Percentiles rank a stretch among this genome's conserved stretches.
Evolutionary conservation across 1,284 basidiomycete species (phyloP).

Genomic region (Bjerkandera adusta): DNA sequence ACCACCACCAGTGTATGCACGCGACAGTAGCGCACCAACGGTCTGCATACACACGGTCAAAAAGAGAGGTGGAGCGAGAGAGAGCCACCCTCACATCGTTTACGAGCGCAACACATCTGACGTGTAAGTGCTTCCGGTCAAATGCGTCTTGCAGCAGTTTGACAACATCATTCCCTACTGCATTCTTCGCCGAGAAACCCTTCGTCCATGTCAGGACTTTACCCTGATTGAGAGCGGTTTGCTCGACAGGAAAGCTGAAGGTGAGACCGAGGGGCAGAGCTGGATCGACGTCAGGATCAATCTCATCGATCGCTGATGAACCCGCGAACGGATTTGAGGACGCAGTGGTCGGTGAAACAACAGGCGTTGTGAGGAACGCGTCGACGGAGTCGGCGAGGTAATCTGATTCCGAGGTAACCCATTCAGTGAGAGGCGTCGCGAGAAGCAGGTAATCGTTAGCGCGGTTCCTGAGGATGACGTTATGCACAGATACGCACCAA

Average conservation of each 20-base stretch:
- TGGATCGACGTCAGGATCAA: slow-evolving; percentile 26
- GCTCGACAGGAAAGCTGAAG: slow-evolving; percentile 97
- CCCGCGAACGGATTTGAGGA: slow-evolving; percentile 18
- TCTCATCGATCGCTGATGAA: slow-evolving; percentile 16
- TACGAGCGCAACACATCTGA: slow-evolving; percentile 91
- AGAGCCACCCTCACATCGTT: slow-evolving; percentile 78
- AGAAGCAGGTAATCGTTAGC: no score
- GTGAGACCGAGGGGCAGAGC: slow-evolving; percentile 86
- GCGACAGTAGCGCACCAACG: slow-evolving; percentile 90
- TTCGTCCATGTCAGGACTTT: slow-evolving; percentile 97
- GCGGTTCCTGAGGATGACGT: no score
- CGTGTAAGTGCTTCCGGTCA: slow-evolving; percentile 91
- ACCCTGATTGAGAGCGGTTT: slow-evolving; percentile 88
- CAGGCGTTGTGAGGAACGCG: slow-evolving; percentile 79
- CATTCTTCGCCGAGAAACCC: slow-evolving; percentile 89
- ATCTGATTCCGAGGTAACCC: slow-evolving; percentile 50
- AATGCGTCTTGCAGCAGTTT: slow-evolving; percentile 91
- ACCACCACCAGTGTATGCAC: slow-evolving; percentile 88
- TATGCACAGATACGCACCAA: no score
- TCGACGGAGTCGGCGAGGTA: slow-evolving; percentile 97
- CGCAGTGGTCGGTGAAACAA: slow-evolving; percentile 35
- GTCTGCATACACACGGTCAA: slow-evolving; percentile 51
- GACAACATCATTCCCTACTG: slow-evolving; percentile 91
- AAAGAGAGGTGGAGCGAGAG: not conserved
- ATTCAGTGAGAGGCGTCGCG: no score